These are phyloP conservation scores for Diaporthe vaccinii DNA, from an alignment of 2,329 filamentous ascomycete genomes.

Conservation along the genomic window DNA sequence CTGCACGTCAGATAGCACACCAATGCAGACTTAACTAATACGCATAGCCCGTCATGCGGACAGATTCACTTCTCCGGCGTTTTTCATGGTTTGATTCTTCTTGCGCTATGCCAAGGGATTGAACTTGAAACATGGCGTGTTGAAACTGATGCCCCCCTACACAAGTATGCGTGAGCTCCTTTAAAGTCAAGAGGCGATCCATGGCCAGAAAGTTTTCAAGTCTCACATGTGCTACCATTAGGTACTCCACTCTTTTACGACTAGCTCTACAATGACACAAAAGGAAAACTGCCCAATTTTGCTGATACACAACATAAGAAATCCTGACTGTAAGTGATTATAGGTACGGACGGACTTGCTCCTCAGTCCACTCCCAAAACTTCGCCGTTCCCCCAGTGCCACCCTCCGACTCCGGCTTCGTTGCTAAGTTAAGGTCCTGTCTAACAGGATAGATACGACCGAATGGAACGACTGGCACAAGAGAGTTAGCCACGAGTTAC, in stretches of 20 bases:
- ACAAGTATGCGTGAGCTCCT: background rate
- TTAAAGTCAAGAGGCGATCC: background rate
- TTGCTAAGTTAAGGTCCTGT: slow-evolving; percentile 47
- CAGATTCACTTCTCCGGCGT: no score
- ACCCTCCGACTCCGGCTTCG: slow-evolving; percentile 52
- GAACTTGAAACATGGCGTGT: slow-evolving; percentile 36
- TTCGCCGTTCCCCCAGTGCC: slow-evolving; percentile 52
- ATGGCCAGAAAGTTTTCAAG: background rate
- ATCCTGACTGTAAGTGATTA: background rate
- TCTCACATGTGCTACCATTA: background rate
- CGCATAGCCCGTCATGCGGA: no score
- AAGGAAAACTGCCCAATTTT: background rate
- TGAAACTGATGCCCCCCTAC: background rate
- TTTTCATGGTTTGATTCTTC: no score
- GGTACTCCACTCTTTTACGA: background rate
- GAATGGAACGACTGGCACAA: slow-evolving; percentile 52
- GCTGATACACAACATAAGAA: background rate
- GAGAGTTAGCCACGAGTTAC: background rate
- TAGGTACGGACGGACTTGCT: slow-evolving; percentile 49
- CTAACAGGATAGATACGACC: slow-evolving; percentile 49
- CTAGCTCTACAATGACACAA: background rate
- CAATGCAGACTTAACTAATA: no score
- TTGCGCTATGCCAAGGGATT: no score
- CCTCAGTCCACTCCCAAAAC: slow-evolving; percentile 58
- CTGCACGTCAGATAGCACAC: no score